Evolutionary conservation across 768 basidiomycete species (phyloP).

Genomic region (Podaxis rugospora): DNA sequence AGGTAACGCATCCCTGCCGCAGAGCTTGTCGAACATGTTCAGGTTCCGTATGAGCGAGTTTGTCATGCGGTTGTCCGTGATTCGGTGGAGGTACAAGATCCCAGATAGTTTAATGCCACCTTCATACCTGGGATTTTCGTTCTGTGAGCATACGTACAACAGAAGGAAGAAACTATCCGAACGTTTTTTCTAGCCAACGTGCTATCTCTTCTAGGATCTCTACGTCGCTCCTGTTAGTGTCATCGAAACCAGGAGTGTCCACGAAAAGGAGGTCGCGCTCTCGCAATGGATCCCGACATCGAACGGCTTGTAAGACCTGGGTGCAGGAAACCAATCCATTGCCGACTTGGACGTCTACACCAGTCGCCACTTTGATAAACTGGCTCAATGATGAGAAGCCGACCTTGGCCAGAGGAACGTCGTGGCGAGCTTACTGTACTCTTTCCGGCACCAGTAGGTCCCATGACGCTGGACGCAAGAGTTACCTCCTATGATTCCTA

Average conservation of each 20-base stretch:
- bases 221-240: conserved; percentile 10
- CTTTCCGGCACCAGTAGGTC: conserved; percentile 21
- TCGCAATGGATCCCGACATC: neutral
- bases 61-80: conserved; percentile 5
- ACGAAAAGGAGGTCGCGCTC: conserved; percentile 4
- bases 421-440: conserved; percentile 12
- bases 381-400: neutral
- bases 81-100: conserved; percentile 11
- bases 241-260: conserved; percentile 16
- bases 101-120: conserved; percentile 4
- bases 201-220: conserved; percentile 10
- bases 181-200: conserved; percentile 10
- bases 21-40: conserved; percentile 9
- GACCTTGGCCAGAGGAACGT: neutral
- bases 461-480: conserved; percentile 16
- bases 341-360: neutral
- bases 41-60: neutral
- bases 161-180: neutral
- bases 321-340: conserved; percentile 10
- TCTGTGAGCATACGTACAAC: neutral
- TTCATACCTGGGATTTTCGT: neutral
- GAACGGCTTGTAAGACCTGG: neutral
- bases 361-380: conserved; percentile 9
- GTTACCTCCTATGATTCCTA: neutral
- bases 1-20: neutral